Conservation (phyloP, 306 rosid genomes). For the Hylodesmum podocarpum region DNA sequence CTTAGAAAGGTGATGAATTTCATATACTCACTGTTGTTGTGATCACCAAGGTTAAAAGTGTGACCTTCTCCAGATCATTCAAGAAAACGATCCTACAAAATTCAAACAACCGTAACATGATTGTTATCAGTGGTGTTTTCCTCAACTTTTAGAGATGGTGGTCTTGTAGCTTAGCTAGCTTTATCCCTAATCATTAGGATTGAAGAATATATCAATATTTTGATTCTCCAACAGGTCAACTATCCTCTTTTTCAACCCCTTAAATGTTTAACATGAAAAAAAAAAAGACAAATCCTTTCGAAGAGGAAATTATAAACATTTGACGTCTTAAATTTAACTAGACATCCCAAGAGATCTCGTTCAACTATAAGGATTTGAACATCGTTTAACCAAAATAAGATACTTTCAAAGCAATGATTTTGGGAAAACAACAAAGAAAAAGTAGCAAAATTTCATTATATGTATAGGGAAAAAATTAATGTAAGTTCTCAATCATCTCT, state of each 20-base stretch:
- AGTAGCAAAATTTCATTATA: background rate
- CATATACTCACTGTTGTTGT: no score
- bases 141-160: background rate
- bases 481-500: conserved; percentile 61
- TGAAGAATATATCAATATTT: background rate
- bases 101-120: no score
- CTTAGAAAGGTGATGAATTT: no score
- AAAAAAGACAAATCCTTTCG: background rate
- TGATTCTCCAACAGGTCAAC: background rate
- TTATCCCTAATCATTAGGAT: background rate
- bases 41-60: no score
- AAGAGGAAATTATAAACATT: background rate
- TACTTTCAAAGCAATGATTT: conserved; percentile 14
- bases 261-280: background rate
- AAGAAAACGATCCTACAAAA: no score
- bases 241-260: background rate
- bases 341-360: background rate
- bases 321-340: background rate
- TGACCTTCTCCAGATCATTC: no score
- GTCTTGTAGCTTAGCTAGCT: background rate
- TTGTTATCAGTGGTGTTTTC: no score
- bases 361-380: background rate
- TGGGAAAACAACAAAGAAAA: background rate
- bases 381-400: background rate
- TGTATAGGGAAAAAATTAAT: background rate